These are phyloP conservation scores for Chlamydomonas incerta DNA, from an alignment of 139 green algal genomes.

Conservation along the genomic window DNA sequence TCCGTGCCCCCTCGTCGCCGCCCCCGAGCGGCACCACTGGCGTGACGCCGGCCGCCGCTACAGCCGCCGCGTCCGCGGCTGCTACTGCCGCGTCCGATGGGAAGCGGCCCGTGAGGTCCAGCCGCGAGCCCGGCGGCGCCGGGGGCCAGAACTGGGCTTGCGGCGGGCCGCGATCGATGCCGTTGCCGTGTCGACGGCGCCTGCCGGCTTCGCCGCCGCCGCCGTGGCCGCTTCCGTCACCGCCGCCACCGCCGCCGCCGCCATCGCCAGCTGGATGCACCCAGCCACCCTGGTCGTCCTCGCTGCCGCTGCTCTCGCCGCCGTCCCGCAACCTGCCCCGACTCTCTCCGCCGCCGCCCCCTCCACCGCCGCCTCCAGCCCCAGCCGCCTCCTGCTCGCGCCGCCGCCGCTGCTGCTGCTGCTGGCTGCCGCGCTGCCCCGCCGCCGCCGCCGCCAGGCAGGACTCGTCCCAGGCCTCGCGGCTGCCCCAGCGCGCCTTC, in stretches of 20 bases:
- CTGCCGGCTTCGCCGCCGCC: neutral
- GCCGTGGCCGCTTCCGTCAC: neutral
- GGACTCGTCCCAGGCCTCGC: conserved; percentile 30
- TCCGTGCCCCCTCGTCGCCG: too few relatives aligned
- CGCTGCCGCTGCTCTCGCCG: neutral
- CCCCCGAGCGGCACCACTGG: too few relatives aligned
- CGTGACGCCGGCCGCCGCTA: too few relatives aligned
- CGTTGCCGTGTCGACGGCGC: neutral
- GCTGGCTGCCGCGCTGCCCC: too few relatives aligned
- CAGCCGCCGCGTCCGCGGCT: too few relatives aligned
- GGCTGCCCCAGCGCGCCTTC: conserved; percentile 18
- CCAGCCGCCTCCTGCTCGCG: neutral
- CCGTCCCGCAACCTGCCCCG: neutral
- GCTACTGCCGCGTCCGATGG: neutral
- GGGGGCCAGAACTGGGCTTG: conserved; percentile 19
- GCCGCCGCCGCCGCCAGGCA: neutral
- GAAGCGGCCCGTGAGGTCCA: conserved; percentile 12
- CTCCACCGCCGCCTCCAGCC: neutral
- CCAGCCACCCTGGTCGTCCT: neutral
- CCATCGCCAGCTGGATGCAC: neutral
- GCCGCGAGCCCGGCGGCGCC: neutral
- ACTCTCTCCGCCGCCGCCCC: neutral
- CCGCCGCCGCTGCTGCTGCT: neutral
- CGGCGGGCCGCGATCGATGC: neutral
- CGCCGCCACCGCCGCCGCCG: neutral